Base-by-base conservation (phyloP, 345 rosid species). In the Populus ilicifolia region DNA sequence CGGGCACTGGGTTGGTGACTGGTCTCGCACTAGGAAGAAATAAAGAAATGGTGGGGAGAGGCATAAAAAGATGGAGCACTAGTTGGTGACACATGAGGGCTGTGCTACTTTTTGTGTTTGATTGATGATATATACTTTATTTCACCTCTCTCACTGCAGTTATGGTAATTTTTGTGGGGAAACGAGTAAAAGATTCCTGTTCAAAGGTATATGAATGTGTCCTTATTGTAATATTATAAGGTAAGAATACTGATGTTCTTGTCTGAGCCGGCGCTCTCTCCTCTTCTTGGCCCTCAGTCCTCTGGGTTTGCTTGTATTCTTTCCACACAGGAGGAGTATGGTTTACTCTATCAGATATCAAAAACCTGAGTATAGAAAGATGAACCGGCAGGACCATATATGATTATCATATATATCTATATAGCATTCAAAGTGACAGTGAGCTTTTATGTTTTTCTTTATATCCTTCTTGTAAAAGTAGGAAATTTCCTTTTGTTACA, bases 41-140 rank as follows among this genome's bases (percentile, higher is more conserved):
- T 64, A 80, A 76, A 29, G 17, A 43, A 65, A 64, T 39, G 33
- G 62, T 21, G 50, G 36, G 35, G 50, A 38, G 30, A 38, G 43
- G 17, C 88, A 66, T 81, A 66, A 78, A 83, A 85, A 79, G 86
- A 52, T 62, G 80, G 81, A 82, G 81, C 84, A 68, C 50, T 80
- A 56, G 87, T 78, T 78, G 84, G 84, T 68, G 44, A 76, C 87
- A 75, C 75, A 72, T 67, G 67, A 25, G 66, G 27, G 75, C 35
- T 56, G 39, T 62, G 67, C 39, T 72, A 2, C 71, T 73, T 80
- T 69, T 46, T 43, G 61, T 66, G 70, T 64, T 21, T 69, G 33
- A 20, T 18, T 59, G 61, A 2, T 43, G 54, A 35, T 33, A 33
- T 33, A 33, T 33, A 25, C 68, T 83, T 85, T 77, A 33, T 79